A percentile compares a stretch with the other conserved stretches of the same genome.
These are phyloP conservation scores for Fusarium sp. DNA, from an alignment of 2,329 filamentous ascomycete species.

Conservation along the genomic window DNA sequence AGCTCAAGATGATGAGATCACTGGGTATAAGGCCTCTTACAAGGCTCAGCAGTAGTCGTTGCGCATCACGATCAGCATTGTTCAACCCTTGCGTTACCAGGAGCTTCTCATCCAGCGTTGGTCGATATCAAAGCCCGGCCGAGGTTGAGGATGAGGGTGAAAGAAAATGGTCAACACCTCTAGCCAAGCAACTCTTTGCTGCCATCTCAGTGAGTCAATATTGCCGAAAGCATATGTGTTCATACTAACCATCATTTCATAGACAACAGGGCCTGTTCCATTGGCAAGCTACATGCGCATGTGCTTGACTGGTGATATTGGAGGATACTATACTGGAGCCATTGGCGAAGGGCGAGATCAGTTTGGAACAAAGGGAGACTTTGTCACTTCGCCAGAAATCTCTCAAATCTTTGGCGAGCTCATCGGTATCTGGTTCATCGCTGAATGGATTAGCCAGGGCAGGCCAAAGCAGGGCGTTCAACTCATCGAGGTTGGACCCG, in stretches of 20 bases:
- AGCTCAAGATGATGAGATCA: slow-evolving; percentile 39
- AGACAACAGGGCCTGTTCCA: slow-evolving; percentile 88
- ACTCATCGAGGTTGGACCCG: slow-evolving; percentile 94
- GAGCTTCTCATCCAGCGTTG: slow-evolving; percentile 48
- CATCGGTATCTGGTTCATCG: slow-evolving; percentile 92
- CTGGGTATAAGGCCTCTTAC: slow-evolving; percentile 23
- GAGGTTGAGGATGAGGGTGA: slow-evolving; percentile 53
- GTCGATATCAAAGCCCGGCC: slow-evolving; percentile 30
- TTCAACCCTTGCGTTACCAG: slow-evolving; percentile 32
- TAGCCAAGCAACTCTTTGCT: slow-evolving; percentile 88
- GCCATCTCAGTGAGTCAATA: slow-evolving; percentile 79
- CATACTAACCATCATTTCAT: slow-evolving; percentile 5
- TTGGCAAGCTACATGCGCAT: slow-evolving; percentile 98
- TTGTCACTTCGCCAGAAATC: slow-evolving; percentile 97
- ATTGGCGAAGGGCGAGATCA: slow-evolving; percentile 80
- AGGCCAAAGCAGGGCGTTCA: slow-evolving; percentile 81
- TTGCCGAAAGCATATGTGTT: not conserved
- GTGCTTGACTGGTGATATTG: slow-evolving; percentile 91
- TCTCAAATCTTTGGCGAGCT: slow-evolving; percentile 97
- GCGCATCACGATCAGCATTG: slow-evolving; percentile 19
- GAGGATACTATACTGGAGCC: slow-evolving; percentile 92
- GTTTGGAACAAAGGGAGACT: slow-evolving; percentile 94
- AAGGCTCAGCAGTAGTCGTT: slow-evolving; percentile 31
- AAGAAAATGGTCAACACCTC: slow-evolving; percentile 89
- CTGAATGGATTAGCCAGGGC: slow-evolving; percentile 96